phyloP scores from a whole-genome alignment of 2,329 filamentous ascomycete genomes.

The Aspergillus sp. region DNA sequence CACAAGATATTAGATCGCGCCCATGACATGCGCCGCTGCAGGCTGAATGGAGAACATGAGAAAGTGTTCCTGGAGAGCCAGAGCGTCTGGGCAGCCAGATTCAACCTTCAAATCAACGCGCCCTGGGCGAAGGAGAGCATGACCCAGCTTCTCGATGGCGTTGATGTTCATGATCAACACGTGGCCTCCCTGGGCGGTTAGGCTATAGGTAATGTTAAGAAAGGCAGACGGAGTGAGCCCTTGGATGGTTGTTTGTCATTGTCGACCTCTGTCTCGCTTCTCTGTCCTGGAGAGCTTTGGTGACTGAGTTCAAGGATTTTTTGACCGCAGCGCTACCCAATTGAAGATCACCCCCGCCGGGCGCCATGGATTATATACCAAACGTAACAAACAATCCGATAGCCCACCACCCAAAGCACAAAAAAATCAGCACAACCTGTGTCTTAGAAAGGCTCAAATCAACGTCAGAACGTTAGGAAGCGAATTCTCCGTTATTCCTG shows the following conservation, averaged over 20 bases:
- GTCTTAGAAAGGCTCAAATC: too few species aligned
- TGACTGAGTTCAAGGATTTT: too few species aligned
- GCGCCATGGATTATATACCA: too few species aligned
- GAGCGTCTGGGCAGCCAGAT: conserved; percentile 41
- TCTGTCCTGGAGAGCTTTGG: too few species aligned
- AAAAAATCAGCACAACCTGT: too few species aligned
- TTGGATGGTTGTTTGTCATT: conserved; percentile 25
- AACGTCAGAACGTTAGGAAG: too few species aligned
- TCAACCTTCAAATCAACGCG: conserved; percentile 68
- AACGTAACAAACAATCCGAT: too few species aligned
- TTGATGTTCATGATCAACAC: conserved; percentile 84
- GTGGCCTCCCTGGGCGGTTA: conserved; percentile 75
- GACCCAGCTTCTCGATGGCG: conserved; percentile 68
- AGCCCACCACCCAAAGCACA: too few species aligned
- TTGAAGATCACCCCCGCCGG: too few species aligned
- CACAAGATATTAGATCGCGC: background rate
- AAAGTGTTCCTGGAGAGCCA: conserved; percentile 4
- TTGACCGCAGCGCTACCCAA: too few species aligned
- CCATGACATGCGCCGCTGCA: conserved; percentile 1
- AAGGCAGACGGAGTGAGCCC: conserved; percentile 71
- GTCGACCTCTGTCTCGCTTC: conserved; percentile 3
- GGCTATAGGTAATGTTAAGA: conserved; percentile 80
- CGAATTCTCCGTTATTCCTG: too few species aligned
- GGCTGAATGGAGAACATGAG: conserved; percentile 5
- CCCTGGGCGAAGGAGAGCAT: conserved; percentile 71